Conservation (phyloP, 257 asterid species). For the Ilex asprella region DNA sequence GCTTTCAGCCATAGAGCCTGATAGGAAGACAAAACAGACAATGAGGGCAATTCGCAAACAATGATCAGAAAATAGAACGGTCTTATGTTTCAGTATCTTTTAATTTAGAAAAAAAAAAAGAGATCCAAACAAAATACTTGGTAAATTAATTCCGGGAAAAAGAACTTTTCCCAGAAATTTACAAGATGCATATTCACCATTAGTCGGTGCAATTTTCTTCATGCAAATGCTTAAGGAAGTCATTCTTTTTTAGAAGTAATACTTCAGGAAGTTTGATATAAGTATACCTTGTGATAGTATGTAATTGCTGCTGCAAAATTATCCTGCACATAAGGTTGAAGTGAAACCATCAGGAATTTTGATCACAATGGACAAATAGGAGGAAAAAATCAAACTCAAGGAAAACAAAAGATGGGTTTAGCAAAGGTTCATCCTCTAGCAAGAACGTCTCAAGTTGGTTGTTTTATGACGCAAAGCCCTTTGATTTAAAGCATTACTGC, state of each 20-base stretch:
- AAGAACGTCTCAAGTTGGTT: too few relatives aligned
- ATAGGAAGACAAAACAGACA: conserved; percentile 7
- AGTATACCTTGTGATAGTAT: conserved; percentile 79
- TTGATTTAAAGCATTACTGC: too few relatives aligned
- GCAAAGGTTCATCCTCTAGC: too few relatives aligned
- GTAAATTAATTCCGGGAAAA: too few relatives aligned
- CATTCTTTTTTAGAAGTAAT: too few relatives aligned
- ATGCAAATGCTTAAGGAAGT: not conserved
- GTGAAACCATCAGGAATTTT: too few relatives aligned
- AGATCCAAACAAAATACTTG: too few relatives aligned
- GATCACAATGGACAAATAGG: conserved; percentile 6
- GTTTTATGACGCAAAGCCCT: too few relatives aligned
- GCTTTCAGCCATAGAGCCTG: conserved; percentile 89
- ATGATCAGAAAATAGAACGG: not conserved
- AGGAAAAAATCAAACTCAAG: not conserved
- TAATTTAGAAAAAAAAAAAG: too few relatives aligned
- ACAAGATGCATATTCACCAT: too few relatives aligned
- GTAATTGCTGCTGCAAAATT: conserved; percentile 72
- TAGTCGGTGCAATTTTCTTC: not conserved
- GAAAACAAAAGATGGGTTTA: not conserved
- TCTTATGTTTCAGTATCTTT: too few relatives aligned
- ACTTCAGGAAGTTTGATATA: not conserved
- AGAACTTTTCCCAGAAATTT: too few relatives aligned
- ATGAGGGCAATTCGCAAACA: not conserved
- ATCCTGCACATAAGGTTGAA: conserved; percentile 37